Percentiles rank a stretch among this genome's conserved stretches.
These are phyloP conservation scores for Termitomyces sp. DNA, from an alignment of 768 basidiomycete species.

Conservation along the genomic window DNA sequence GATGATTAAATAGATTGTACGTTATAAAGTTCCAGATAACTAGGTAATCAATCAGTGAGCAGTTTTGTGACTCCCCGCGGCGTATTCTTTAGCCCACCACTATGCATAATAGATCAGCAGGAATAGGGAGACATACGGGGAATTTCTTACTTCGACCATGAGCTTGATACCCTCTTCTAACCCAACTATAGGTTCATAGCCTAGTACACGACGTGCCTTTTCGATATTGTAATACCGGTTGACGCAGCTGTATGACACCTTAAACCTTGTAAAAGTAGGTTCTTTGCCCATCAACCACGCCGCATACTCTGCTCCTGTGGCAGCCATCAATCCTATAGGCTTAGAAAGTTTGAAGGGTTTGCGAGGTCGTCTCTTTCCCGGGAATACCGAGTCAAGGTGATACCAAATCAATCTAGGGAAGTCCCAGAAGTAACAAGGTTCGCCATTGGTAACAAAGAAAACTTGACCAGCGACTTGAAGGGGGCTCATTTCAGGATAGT, in stretches of 20 bases:
- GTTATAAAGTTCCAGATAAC: background rate
- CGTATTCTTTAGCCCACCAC: constrained; percentile 45
- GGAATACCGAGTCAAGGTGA: constrained; percentile 54
- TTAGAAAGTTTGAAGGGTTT: constrained; percentile 47
- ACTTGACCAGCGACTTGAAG: constrained; percentile 87
- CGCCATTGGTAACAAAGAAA: constrained; percentile 97
- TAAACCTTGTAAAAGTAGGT: constrained; percentile 80
- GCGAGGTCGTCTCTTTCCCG: constrained; percentile 41
- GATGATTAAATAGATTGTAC: constrained; percentile 3
- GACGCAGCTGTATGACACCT: constrained; percentile 76
- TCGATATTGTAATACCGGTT: constrained; percentile 92
- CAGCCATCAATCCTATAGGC: constrained; percentile 64
- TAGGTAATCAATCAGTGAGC: constrained; percentile 23
- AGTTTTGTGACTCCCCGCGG: constrained; percentile 32
- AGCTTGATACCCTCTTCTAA: constrained; percentile 81
- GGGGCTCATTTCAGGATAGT: constrained; percentile 40
- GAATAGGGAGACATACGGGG: background rate
- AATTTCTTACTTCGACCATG: constrained; percentile 62
- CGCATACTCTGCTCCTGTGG: constrained; percentile 67
- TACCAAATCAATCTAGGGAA: constrained; percentile 79
- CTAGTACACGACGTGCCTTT: constrained; percentile 84
- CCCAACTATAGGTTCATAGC: constrained; percentile 89
- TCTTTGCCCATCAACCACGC: constrained; percentile 71
- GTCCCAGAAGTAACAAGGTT: constrained; percentile 97
- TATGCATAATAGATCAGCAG: constrained; percentile 11